Base-by-base conservation (phyloP, 352 stramenopile species). In the Globisporangium recalcitrans region DNA sequence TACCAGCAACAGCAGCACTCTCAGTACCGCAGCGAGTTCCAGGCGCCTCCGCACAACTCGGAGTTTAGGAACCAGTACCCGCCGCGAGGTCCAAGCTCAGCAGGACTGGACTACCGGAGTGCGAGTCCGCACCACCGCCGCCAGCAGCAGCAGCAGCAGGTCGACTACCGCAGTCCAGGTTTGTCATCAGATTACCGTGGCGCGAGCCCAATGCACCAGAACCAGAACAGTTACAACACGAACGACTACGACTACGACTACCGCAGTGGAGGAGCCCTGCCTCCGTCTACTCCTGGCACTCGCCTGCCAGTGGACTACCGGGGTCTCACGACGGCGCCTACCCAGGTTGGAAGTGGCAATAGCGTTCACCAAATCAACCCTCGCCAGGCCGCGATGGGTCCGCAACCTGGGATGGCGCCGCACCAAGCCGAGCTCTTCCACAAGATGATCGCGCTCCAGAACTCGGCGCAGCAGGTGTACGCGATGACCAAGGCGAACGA, bases 371-470 rank as follows among this genome's bases (percentile, higher is more conserved):
- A 19, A 4, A 38, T 59, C 31, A 49, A 49, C 34, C 11, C 53
- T 3, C 53, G 22, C n/a, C 57, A 62, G 29, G 2, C 27, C 1
- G 24, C 38, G 22, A 61, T 62, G 57, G 49, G 47, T 16, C 58
- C 46, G 14, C 58, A 56, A 16, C 58, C 59, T 1, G 59, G 59
- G 16, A 65, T 65, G 38, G 49, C 60, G 36, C 40, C 52, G 42
- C 51, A 65, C 51, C 52, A 65, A 21, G 27, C 40, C 4, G 52
- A 55, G 52, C 38, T 65, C 27, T 65, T 60, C 26, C 52, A 60
- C 21, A 53, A 65, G 42, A 65, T 65, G 60, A 11, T 65, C 26
- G 51, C 51, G 38, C 52, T 65, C 38, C 60, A 65, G 42, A 65
- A 60, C 42, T 55, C 51, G 42, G 51, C 60, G 27, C 51, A 65